phyloP scores from a whole-genome alignment of 2,329 filamentous ascomycete species.

The Seiridium unicorne region DNA sequence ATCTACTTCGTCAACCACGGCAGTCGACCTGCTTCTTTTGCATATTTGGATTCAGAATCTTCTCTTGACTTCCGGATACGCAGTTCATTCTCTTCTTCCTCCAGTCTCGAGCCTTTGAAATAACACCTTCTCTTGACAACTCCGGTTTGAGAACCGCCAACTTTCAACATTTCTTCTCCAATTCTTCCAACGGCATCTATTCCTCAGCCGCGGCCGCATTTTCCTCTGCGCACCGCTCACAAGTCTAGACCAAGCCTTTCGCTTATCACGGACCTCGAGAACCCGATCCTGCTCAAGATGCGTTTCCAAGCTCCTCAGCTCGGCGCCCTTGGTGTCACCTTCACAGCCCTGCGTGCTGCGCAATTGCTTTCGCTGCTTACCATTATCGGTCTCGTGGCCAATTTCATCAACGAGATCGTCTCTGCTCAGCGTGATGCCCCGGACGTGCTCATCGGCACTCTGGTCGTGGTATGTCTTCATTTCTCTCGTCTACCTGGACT shows the following conservation, averaged over 20 bases:
- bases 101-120: constrained; percentile 1
- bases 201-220: constrained; percentile 40
- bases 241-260: constrained; percentile 38
- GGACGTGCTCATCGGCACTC: constrained; percentile 71
- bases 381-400: constrained; percentile 77
- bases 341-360: constrained; percentile 69
- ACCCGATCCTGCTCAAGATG: constrained; percentile 37
- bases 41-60: constrained; percentile 2
- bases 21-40: constrained; percentile 20
- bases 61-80: neutral
- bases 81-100: constrained; percentile 2
- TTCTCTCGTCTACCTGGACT: neutral
- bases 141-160: constrained; percentile 17
- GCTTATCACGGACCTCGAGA: constrained; percentile 35
- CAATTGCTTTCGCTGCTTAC: constrained; percentile 71
- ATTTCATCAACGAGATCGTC: constrained; percentile 79
- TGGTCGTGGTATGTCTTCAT: constrained; percentile 69
- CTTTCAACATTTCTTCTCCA: constrained; percentile 30
- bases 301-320: constrained; percentile 47
- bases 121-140: constrained; percentile 7
- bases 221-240: constrained; percentile 37
- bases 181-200: constrained; percentile 28
- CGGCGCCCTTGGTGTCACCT: constrained; percentile 75
- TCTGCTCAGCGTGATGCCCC: constrained; percentile 64
- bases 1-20: constrained; percentile 13